Evolutionary conservation across 148 eudicot species (phyloP), one percentile per base, ranked within the genome.

Genomic region (Tetragonia tetragonoides): DNA sequence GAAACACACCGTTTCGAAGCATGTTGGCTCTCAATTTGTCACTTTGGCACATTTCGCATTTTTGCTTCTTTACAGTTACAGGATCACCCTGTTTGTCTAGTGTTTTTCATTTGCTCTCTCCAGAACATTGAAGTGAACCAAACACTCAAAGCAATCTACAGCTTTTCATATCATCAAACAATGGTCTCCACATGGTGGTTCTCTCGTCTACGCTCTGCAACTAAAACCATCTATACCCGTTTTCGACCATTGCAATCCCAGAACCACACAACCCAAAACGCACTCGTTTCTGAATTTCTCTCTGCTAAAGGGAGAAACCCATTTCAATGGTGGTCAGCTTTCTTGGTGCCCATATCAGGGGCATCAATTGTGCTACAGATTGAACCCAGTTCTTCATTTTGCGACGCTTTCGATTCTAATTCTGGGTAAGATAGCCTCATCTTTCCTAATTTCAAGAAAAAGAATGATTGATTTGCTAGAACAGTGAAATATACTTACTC

Each of bases 261-360:
- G 15, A 77, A 11, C 10, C 15, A 44, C 34, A 61, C 57, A 53
- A 65, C 84, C 34, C 83, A 23, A 12, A 60, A 68, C 47, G 71
- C 82, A 7, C 61, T 51, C 39, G 34, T 83, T 41, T 68, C 78
- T 10, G 65, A 72, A 49, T 66, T 39, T 62, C 54, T 76, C 64
- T 73, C 74, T 39, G 34, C 75, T 15, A 40, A 66, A 46, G 47
- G 14, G 11, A 44, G 38, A 67, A 80, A 68, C 59, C 84, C 87
- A 59, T 66, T 77, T 68, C 64, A 41, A 41, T 87, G 88, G 92
- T 78, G 75, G 37, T 65, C 83, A 12, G 77, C 84, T 84, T 83
- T 73, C 80, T 79, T 88, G 77, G 70, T 92, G 20, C 97, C 94
- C 47, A 24, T 92, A 47, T 89, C 87, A 14, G 89, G 89, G 38